phyloP scores from a whole-genome alignment of 495 filamentous ascomycete species.

The Xylaria longipes region DNA sequence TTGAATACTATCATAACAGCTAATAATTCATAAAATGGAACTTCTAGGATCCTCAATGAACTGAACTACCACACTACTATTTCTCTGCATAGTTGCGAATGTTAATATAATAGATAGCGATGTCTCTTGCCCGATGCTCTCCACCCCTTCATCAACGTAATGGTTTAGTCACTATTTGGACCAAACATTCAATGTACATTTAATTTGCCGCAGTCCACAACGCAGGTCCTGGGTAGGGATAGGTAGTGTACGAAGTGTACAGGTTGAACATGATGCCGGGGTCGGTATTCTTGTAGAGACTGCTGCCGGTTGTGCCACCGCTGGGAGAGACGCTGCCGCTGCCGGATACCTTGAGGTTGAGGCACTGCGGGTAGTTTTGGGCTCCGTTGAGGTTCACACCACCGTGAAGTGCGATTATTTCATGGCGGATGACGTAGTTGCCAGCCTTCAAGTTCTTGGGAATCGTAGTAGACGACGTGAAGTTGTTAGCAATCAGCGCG shows the following conservation, averaged over 20 bases:
- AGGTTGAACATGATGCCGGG: constrained; percentile 64
- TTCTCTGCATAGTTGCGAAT: neutral
- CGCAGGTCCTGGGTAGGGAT: constrained; percentile 44
- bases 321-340: constrained; percentile 52
- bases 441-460: constrained; percentile 62
- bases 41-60: neutral
- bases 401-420: constrained; percentile 72
- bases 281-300: constrained; percentile 61
- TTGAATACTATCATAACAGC: too few relatives aligned
- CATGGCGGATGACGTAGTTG: constrained; percentile 73
- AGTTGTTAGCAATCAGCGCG: constrained; percentile 64
- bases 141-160: neutral
- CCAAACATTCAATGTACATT: neutral
- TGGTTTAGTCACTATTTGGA: neutral
- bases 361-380: constrained; percentile 72
- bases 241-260: constrained; percentile 51
- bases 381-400: constrained; percentile 59
- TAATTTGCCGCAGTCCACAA: constrained; percentile 23
- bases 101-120: neutral
- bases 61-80: neutral
- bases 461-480: constrained; percentile 65
- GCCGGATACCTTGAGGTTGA: constrained; percentile 70
- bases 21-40: neutral
- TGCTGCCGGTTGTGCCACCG: constrained; percentile 52
- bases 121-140: neutral